Evolutionary conservation across 352 stramenopile genomes (phyloP).

Genomic region (Globisporangium polare): DNA sequence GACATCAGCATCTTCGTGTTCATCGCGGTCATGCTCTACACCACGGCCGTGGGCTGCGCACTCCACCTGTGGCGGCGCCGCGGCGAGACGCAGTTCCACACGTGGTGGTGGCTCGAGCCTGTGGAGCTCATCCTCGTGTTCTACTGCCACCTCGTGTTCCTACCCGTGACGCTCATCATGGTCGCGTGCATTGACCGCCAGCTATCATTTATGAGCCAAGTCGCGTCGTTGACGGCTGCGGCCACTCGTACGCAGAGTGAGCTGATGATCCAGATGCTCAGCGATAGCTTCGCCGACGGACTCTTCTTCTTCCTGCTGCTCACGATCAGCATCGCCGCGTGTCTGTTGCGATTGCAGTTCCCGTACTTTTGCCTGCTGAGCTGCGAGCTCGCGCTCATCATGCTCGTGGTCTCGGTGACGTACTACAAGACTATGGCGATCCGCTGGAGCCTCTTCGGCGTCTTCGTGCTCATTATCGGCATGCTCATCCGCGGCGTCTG

Average conservation of each 20-base stretch:
- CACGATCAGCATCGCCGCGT: slow-evolving; percentile 28
- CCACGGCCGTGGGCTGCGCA: slow-evolving; percentile 19
- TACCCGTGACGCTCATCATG: slow-evolving; percentile 31
- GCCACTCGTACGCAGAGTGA: not conserved
- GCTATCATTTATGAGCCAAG: slow-evolving; percentile 13
- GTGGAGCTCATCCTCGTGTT: slow-evolving; percentile 40
- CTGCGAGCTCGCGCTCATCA: slow-evolving; percentile 33
- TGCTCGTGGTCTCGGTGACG: slow-evolving; percentile 22
- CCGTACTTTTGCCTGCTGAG: slow-evolving; percentile 39
- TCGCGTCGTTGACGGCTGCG: not conserved
- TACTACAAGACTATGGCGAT: slow-evolving; percentile 19
- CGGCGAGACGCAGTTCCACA: slow-evolving; percentile 27
- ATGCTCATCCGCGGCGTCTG: slow-evolving; percentile 36
- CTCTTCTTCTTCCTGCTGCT: slow-evolving; percentile 50
- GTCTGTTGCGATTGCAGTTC: slow-evolving; percentile 53
- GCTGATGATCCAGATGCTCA: slow-evolving; percentile 23
- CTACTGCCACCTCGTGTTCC: slow-evolving; percentile 40
- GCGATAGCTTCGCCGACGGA: slow-evolving; percentile 30
- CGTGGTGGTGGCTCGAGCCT: slow-evolving; percentile 26
- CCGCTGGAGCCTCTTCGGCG: slow-evolving; percentile 25
- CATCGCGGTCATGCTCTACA: slow-evolving; percentile 26
- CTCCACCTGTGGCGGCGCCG: slow-evolving; percentile 26
- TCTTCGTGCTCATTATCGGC: slow-evolving; percentile 31
- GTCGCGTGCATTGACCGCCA: slow-evolving; percentile 37
- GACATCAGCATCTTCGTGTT: slow-evolving; percentile 19